Conservation (phyloP, 139 green algal species). For the Zygnema circumcarinatum region DNA sequence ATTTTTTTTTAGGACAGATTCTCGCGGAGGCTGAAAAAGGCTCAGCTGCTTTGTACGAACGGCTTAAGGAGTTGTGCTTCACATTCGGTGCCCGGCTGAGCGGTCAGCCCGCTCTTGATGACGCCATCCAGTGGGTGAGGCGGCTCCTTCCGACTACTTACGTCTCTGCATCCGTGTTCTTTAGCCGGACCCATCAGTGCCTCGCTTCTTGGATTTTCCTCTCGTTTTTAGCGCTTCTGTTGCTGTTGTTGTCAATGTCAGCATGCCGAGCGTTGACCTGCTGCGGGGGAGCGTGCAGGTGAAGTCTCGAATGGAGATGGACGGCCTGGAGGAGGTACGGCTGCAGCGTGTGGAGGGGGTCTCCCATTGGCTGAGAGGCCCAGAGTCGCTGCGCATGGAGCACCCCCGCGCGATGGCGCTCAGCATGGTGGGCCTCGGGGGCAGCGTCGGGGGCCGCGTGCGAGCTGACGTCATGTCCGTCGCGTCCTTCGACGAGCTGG, state of each 20-base stretch:
- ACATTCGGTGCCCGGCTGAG: background rate
- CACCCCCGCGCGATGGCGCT: background rate
- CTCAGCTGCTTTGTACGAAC: background rate
- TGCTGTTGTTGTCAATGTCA: background rate
- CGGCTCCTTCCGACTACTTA: background rate
- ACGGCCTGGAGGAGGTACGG: constrained; percentile 28
- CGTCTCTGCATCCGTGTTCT: too few species aligned
- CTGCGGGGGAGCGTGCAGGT: background rate
- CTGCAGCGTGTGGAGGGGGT: background rate
- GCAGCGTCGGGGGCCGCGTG: background rate
- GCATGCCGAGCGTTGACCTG: background rate
- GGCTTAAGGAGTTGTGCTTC: constrained; percentile 7
- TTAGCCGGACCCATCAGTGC: background rate
- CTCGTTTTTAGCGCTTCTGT: background rate
- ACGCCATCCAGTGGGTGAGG: constrained; percentile 14
- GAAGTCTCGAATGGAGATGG: background rate
- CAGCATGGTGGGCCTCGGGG: constrained; percentile 13
- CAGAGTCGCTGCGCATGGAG: background rate
- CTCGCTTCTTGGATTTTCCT: background rate
- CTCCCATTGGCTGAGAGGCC: constrained; percentile 7
- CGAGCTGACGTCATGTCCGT: background rate
- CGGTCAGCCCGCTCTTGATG: background rate
- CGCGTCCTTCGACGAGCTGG: constrained; percentile 6
- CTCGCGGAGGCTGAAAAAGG: background rate
- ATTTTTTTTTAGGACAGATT: background rate